Conservation (phyloP, 176 grass and related monocot species). For the Avena sativa region DNA sequence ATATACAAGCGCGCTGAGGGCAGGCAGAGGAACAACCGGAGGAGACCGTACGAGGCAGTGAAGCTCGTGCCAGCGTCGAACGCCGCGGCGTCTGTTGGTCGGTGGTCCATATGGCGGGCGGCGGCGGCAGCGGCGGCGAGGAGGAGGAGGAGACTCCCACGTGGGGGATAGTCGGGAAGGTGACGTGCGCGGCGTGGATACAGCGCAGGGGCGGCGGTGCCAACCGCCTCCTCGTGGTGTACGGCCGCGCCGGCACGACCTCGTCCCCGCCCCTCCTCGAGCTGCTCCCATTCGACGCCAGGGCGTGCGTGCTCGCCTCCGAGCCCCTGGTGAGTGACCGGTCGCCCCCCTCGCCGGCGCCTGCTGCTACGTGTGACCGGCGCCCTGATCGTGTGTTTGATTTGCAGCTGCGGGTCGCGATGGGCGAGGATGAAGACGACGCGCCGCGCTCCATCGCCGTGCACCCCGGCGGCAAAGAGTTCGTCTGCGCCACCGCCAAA, state of each 20-base stretch:
- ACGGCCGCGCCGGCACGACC: slow-evolving; percentile 47
- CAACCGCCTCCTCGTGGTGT: slow-evolving; percentile 48
- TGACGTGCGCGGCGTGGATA: slow-evolving; percentile 74
- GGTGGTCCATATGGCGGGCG: slow-evolving; percentile 21
- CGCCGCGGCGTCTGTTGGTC: not conserved
- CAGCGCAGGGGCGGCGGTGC: slow-evolving; percentile 44
- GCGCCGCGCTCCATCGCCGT: slow-evolving; percentile 60
- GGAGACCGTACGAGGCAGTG: not conserved
- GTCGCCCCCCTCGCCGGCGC: not conserved
- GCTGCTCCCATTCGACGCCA: slow-evolving; percentile 72
- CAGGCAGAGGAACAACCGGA: not conserved
- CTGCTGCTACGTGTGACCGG: not conserved
- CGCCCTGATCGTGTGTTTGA: not conserved
- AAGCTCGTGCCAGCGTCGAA: not conserved
- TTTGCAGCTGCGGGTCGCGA: slow-evolving; percentile 52
- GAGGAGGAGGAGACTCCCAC: not conserved
- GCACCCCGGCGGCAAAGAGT: slow-evolving; percentile 72
- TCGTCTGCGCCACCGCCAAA: slow-evolving; percentile 70
- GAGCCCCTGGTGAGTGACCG: slow-evolving; percentile 56
- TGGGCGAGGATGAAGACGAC: slow-evolving; percentile 54
- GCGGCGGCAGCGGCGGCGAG: not conserved
- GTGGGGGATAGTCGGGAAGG: slow-evolving; percentile 35
- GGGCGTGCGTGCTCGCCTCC: slow-evolving; percentile 56
- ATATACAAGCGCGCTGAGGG: not conserved
- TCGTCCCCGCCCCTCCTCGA: slow-evolving; percentile 65